phyloP scores from a whole-genome alignment of 495 filamentous ascomycete genomes.

The Aspergillus homomorphus region DNA sequence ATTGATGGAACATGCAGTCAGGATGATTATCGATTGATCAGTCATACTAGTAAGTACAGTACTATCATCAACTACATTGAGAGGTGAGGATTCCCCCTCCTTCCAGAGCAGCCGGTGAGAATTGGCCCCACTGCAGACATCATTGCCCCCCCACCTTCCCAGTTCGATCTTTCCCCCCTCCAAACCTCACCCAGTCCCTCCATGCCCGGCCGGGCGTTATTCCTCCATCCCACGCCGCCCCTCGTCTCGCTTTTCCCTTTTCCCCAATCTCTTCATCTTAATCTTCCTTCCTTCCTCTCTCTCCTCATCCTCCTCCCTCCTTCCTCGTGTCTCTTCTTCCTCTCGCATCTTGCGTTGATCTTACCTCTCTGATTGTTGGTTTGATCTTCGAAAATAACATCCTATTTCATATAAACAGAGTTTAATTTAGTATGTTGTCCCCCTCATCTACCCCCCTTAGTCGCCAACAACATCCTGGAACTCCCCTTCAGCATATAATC shows the following conservation, averaged over 20 bases:
- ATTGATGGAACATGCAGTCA: neutral
- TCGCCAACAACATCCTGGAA: neutral
- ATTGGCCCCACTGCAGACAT: constrained; percentile 23
- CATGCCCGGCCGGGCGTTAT: neutral
- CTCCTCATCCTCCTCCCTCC: constrained; percentile 14
- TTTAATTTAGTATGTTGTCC: constrained; percentile 12
- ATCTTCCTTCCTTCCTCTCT: constrained; percentile 6
- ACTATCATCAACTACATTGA: neutral
- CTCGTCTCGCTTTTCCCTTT: constrained; percentile 11
- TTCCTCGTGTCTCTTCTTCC: constrained; percentile 9
- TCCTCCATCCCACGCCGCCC: constrained; percentile 19
- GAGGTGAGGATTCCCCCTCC: constrained; percentile 1
- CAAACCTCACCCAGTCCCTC: neutral
- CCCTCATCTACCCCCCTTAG: neutral
- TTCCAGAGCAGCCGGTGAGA: constrained; percentile 7
- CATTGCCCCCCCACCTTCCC: constrained; percentile 39
- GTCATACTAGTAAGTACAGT: neutral
- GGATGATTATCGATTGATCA: neutral
- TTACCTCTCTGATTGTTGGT: constrained; percentile 8
- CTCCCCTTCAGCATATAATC: constrained; percentile 2
- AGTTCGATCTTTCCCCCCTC: constrained; percentile 23
- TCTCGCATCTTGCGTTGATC: constrained; percentile 11
- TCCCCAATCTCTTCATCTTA: constrained; percentile 15
- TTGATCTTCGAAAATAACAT: constrained; percentile 8
- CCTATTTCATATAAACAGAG: constrained; percentile 10